Conservation (phyloP, 1,284 basidiomycete species). For the Rhizoctonia solani region DNA sequence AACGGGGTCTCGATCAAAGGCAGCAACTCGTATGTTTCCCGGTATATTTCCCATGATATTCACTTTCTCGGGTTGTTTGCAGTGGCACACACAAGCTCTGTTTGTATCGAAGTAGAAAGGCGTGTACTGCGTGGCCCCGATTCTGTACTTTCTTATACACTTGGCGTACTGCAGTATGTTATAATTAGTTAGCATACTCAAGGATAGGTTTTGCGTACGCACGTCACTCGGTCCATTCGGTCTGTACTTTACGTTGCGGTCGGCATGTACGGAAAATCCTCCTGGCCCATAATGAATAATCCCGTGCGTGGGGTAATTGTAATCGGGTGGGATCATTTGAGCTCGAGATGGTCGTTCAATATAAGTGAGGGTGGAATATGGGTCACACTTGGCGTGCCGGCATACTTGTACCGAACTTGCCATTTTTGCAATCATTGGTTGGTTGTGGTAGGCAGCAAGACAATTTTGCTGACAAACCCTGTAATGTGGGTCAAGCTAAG, state of each 20-base stretch:
- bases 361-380: neutral
- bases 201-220: neutral
- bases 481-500: neutral
- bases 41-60: neutral
- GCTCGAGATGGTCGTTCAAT: neutral
- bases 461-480: neutral
- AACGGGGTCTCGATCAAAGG: neutral
- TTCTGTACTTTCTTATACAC: slow-evolving; percentile 18
- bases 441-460: neutral
- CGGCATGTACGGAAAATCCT: slow-evolving; percentile 12
- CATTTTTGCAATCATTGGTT: neutral
- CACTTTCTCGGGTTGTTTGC: neutral
- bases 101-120: slow-evolving; percentile 16
- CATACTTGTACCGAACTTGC: neutral
- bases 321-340: neutral
- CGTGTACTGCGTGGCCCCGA: neutral
- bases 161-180: slow-evolving; percentile 5
- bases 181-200: neutral
- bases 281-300: neutral
- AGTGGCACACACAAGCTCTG: neutral
- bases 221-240: slow-evolving; percentile 23
- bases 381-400: neutral
- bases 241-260: neutral
- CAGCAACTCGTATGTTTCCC: neutral
- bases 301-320: neutral